Evolutionary conservation across 345 rosid genomes (phyloP), one percentile per base, ranked within the genome.

Genomic region (Psidium guajava): DNA sequence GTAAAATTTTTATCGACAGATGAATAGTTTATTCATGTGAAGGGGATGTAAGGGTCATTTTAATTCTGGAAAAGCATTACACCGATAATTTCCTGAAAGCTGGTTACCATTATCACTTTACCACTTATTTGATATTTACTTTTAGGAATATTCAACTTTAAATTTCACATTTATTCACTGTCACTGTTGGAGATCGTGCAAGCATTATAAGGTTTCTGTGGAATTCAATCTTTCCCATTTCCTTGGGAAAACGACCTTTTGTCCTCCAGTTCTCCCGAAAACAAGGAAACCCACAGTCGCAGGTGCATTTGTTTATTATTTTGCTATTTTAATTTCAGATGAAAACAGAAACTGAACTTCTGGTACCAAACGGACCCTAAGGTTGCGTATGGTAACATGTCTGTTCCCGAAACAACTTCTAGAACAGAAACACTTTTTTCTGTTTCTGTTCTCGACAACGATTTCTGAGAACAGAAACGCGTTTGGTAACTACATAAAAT

Each of bases 1-100:
- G 99, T 97, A 88, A 86, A 75, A 82, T 56, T 82, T 54, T 20
- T 82, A 58, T 82, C 82, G 58, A 81, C 51, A 47, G 64, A 28
- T 42, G 28, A 44, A 82, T 27, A 51, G 5, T 54, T 54, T 56
- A 54, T 85, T 20, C n/a, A 27, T 84, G 25, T 15, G 74, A 13
- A 24, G 21, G n/a, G 47, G 32, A 47, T 22, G 22, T 22, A 74
- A 61, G 83, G 54, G 54, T 83, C 28, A 24, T 28, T 52, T 52
- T 51, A n/a, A 27, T 82, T 44, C 32, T 80, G 20, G 27, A 47
- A 80, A 47, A 50, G 47, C 32, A 27, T 32, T 69, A 8, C 22
- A 32, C 18, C 32, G 77, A 69, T 40, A 69, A 69, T 69, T 69
- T 32, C 44, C 47, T 32, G 77, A 69, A 32, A 64, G 44, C 47